A percentile compares a stretch with the other conserved stretches of the same genome.
Evolutionary conservation across 176 grass and related monocot genomes (phyloP).

Genomic region (Phoenix roebelenii): DNA sequence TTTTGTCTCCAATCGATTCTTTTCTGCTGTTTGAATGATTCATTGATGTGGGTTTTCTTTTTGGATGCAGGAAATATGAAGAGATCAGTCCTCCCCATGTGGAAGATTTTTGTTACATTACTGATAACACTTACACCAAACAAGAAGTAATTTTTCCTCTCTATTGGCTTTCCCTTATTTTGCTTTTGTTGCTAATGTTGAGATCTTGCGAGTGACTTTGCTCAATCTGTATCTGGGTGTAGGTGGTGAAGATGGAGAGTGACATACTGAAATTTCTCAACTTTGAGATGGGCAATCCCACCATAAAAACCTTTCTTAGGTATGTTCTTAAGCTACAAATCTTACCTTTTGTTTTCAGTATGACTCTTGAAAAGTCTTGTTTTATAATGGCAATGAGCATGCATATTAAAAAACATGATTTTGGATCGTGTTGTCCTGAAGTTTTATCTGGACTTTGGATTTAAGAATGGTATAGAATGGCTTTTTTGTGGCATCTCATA

Average conservation of each 20-base stretch:
- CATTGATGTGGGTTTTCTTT: slow-evolving; percentile 8
- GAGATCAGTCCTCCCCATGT: slow-evolving; percentile 23
- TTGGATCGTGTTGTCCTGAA: too few species aligned
- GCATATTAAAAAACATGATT: too few species aligned
- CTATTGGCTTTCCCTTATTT: neutral
- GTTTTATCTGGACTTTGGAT: too few species aligned
- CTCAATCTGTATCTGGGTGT: neutral
- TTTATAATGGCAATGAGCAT: too few species aligned
- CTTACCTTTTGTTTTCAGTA: too few species aligned
- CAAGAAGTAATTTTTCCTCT: slow-evolving; percentile 25
- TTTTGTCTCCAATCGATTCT: neutral
- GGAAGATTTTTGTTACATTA: slow-evolving; percentile 23
- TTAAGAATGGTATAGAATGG: too few species aligned
- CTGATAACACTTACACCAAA: slow-evolving; percentile 35
- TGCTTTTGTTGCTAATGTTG: neutral
- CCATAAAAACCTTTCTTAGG: slow-evolving; percentile 40
- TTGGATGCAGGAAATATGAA: slow-evolving; percentile 49
- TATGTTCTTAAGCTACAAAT: neutral
- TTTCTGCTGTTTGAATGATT: slow-evolving; percentile 4
- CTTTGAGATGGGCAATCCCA: slow-evolving; percentile 39
- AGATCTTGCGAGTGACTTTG: too few species aligned
- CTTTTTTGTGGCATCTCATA: too few species aligned
- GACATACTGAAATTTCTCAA: slow-evolving; percentile 35
- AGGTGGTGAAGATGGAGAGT: slow-evolving; percentile 60
- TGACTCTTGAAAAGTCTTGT: too few species aligned